A percentile compares a stretch with the other conserved stretches of the same genome.
phyloP scores from a whole-genome alignment of 352 stramenopile genomes.

The Phytophthora macrochlamydospora region DNA sequence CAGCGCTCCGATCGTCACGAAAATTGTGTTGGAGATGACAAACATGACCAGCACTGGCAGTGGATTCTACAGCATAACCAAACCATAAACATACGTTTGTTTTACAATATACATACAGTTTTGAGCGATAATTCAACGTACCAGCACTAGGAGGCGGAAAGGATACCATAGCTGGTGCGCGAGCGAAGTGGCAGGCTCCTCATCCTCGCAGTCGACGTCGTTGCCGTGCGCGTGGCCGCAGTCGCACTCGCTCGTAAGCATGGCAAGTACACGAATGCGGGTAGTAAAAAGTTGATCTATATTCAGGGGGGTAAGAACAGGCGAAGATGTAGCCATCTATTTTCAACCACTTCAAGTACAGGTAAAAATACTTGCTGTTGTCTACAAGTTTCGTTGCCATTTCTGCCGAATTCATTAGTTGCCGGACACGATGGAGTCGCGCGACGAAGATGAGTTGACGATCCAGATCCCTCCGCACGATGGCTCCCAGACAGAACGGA shows the following conservation, averaged over 20 bases:
- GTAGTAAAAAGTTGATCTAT: neutral
- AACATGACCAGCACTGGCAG: slow-evolving; percentile 57
- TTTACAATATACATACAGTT: neutral
- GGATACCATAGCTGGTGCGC: slow-evolving; percentile 78
- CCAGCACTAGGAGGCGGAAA: slow-evolving; percentile 63
- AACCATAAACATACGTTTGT: neutral
- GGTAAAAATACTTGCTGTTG: slow-evolving; percentile 2
- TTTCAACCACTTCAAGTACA: neutral
- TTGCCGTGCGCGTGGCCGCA: slow-evolving; percentile 37
- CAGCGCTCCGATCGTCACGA: slow-evolving; percentile 63
- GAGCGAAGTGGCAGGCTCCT: slow-evolving; percentile 34
- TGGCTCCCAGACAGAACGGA: slow-evolving; percentile 74
- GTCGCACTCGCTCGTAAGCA: slow-evolving; percentile 37
- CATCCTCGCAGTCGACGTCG: slow-evolving; percentile 14
- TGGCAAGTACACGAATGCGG: slow-evolving; percentile 9
- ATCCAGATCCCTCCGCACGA: slow-evolving; percentile 76
- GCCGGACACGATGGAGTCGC: slow-evolving; percentile 37
- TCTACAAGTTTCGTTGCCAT: neutral
- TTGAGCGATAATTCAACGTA: slow-evolving; percentile 24
- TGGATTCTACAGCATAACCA: slow-evolving; percentile 50
- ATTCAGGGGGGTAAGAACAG: neutral
- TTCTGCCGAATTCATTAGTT: neutral
- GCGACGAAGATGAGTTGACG: slow-evolving; percentile 70
- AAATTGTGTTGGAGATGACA: slow-evolving; percentile 57
- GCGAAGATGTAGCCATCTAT: slow-evolving; percentile 1